Conservation (phyloP, 495 filamentous ascomycete species). For the Cenococcum geophilum region DNA sequence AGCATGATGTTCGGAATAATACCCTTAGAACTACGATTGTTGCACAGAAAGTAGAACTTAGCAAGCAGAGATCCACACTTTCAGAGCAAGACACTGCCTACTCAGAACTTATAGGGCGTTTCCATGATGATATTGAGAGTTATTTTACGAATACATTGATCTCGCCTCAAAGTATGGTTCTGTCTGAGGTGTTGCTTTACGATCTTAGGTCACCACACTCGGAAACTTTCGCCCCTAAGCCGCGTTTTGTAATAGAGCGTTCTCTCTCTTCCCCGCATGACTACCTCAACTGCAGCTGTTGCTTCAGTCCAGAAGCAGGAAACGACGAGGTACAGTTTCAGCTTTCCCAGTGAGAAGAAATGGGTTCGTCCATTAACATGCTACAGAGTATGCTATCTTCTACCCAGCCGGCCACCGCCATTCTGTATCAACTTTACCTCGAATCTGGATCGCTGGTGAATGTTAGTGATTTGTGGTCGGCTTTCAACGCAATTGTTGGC, state of each 20-base stretch:
- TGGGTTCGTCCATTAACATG: background rate
- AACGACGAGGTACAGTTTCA: constrained; percentile 7
- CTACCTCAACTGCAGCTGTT: constrained; percentile 74
- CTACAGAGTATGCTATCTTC: constrained; percentile 41
- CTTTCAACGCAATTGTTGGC: constrained; percentile 71
- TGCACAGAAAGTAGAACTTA: constrained; percentile 79
- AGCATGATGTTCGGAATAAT: constrained; percentile 64
- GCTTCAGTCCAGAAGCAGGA: constrained; percentile 42
- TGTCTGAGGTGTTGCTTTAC: constrained; percentile 79
- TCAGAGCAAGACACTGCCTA: constrained; percentile 70
- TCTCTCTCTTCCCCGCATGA: constrained; percentile 76
- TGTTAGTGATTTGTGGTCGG: constrained; percentile 80
- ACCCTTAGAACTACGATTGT: constrained; percentile 77
- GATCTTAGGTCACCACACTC: constrained; percentile 72
- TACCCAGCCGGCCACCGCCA: constrained; percentile 69
- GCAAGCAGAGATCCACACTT: constrained; percentile 67
- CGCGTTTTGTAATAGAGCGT: constrained; percentile 71
- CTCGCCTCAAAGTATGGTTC: constrained; percentile 56
- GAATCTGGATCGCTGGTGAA: constrained; percentile 88
- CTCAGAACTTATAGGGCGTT: constrained; percentile 62
- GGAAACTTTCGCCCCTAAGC: constrained; percentile 75
- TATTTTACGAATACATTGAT: constrained; percentile 51
- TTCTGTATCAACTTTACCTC: constrained; percentile 85
- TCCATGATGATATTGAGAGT: constrained; percentile 50
- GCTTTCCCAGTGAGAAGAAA: background rate